Evolutionary conservation across 106 monocot species (phyloP).

Genomic region (Amphibolis antarctica): DNA sequence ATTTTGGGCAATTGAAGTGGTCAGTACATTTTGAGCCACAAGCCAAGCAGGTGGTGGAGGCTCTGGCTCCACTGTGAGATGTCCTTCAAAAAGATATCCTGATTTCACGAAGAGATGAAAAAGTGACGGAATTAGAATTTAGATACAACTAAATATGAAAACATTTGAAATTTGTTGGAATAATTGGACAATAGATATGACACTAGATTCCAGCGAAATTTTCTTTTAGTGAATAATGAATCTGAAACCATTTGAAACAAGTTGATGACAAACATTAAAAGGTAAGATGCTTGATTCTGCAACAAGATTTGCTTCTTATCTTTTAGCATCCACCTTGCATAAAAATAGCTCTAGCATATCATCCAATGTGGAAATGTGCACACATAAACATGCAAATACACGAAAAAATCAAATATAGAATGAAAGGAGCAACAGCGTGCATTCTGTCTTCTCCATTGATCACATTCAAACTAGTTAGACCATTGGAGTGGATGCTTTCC

Average conservation of each 20-base stretch:
- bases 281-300: background rate
- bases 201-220: background rate
- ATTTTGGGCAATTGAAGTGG: constrained; percentile 62
- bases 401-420: too few relatives aligned
- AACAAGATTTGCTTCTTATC: too few relatives aligned
- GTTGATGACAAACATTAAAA: background rate
- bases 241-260: background rate
- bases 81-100: constrained; percentile 94
- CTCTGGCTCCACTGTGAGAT: constrained; percentile 70
- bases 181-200: background rate
- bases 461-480: too few relatives aligned
- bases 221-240: background rate
- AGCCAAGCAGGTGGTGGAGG: constrained; percentile 96
- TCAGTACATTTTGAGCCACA: constrained; percentile 76
- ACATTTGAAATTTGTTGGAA: background rate
- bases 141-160: background rate
- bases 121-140: background rate
- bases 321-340: too few relatives aligned
- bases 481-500: too few relatives aligned
- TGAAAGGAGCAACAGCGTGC: too few relatives aligned
- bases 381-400: too few relatives aligned
- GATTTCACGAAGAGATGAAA: constrained; percentile 26
- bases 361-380: too few relatives aligned
- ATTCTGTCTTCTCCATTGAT: too few relatives aligned
- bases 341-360: too few relatives aligned